These are phyloP conservation scores for Xerocomellus amylosporus DNA, from an alignment of 768 basidiomycete genomes.

Conservation along the genomic window DNA sequence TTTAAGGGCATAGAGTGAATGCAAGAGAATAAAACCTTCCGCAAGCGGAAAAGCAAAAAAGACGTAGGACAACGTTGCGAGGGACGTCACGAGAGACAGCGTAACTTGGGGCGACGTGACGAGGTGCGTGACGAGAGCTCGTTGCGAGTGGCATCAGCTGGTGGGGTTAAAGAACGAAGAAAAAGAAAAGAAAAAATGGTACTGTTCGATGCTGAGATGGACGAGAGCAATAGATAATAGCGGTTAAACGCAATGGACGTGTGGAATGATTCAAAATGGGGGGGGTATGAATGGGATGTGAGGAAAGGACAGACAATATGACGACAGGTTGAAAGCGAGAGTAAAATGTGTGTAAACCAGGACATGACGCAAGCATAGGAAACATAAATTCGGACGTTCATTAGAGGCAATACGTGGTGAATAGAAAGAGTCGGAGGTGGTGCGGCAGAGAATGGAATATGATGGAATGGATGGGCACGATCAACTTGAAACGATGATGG, in stretches of 20 bases:
- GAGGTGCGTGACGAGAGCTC: slow-evolving; percentile 18
- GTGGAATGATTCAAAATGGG: slow-evolving; percentile 8
- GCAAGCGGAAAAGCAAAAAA: slow-evolving; percentile 5
- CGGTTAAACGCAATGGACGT: slow-evolving; percentile 32
- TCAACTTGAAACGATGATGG: slow-evolving; percentile 28
- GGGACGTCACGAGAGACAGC: slow-evolving; percentile 17
- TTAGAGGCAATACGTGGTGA: slow-evolving; percentile 1
- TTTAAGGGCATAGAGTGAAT: slow-evolving; percentile 10
- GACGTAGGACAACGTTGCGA: slow-evolving; percentile 13
- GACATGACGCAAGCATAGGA: slow-evolving; percentile 15
- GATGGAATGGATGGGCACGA: not conserved
- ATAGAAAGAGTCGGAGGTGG: not conserved
- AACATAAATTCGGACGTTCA: slow-evolving; percentile 12
- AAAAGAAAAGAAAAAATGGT: not conserved
- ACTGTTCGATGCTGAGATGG: slow-evolving; percentile 20
- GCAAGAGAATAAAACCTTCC: not conserved
- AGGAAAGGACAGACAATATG: slow-evolving; percentile 23
- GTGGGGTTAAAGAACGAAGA: not conserved
- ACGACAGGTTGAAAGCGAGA: slow-evolving; percentile 19
- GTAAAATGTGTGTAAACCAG: slow-evolving; percentile 1
- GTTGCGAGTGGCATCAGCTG: slow-evolving; percentile 16
- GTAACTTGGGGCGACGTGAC: slow-evolving; percentile 21
- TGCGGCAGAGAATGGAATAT: not conserved
- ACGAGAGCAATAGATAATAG: slow-evolving; percentile 36
- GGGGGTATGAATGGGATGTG: slow-evolving; percentile 15